Evolutionary conservation across 805 yeast species (phyloP).

Genomic region (Martiniozyma abietophila): DNA sequence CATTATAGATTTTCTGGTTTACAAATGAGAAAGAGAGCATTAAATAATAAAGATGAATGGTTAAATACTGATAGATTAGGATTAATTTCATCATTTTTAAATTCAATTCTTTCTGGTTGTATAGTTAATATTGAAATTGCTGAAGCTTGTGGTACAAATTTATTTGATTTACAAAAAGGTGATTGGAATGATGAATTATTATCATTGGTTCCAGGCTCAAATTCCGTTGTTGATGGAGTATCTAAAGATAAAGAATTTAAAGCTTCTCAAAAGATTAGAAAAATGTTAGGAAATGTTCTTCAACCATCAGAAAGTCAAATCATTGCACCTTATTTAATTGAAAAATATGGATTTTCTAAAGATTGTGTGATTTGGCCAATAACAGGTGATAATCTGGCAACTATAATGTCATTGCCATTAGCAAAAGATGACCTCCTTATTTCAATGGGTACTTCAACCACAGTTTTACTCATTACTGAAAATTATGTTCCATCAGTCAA

Average conservation of each 20-base stretch:
- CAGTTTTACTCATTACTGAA: constrained; percentile 73
- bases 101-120: constrained; percentile 59
- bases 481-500: constrained; percentile 68
- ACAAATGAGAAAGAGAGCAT: constrained; percentile 70
- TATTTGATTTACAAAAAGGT: constrained; percentile 59
- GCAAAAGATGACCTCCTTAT: constrained; percentile 67
- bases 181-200: constrained; percentile 50
- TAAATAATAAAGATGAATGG: constrained; percentile 43
- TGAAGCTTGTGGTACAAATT: constrained; percentile 91
- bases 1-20: constrained; percentile 88
- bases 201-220: constrained; percentile 43
- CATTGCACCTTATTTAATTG: constrained; percentile 51
- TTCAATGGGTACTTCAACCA: constrained; percentile 88
- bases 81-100: constrained; percentile 69
- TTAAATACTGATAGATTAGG: constrained; percentile 52
- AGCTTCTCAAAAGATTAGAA: constrained; percentile 33
- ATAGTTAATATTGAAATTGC: constrained; percentile 64
- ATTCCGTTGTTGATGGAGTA: constrained; percentile 33
- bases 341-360: constrained; percentile 52
- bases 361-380: constrained; percentile 61
- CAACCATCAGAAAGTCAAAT: constrained; percentile 40
- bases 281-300: constrained; percentile 46
- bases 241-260: constrained; percentile 16
- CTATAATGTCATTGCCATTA: constrained; percentile 74
- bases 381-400: constrained; percentile 89